phyloP scores from a whole-genome alignment of 2,329 filamentous ascomycete genomes.

The Aspergillus viridinutans region DNA sequence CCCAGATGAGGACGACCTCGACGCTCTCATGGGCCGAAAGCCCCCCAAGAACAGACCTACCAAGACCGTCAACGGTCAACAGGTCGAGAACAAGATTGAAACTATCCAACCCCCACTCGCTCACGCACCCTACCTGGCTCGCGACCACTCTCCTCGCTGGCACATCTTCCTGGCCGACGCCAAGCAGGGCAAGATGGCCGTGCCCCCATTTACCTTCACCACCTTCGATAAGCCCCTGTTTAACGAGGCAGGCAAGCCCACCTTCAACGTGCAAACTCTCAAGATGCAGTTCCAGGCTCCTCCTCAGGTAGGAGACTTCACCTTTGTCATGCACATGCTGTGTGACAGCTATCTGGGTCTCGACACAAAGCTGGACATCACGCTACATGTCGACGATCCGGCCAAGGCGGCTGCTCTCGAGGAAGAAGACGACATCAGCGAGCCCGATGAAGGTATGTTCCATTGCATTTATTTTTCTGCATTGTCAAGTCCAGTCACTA shows the following conservation, averaged over 20 bases:
- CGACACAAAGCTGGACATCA: constrained; percentile 87
- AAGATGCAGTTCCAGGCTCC: constrained; percentile 97
- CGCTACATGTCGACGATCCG: constrained; percentile 81
- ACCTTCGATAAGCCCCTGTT: constrained; percentile 88
- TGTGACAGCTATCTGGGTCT: constrained; percentile 95
- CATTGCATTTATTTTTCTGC: constrained; percentile 1
- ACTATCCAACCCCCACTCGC: constrained; percentile 77
- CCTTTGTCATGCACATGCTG: constrained; percentile 87
- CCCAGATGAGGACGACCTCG: constrained; percentile 85
- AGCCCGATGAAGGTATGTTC: constrained; percentile 89
- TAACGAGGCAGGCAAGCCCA: constrained; percentile 74
- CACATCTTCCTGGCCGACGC: constrained; percentile 91
- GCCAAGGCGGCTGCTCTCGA: constrained; percentile 76
- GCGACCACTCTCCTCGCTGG: constrained; percentile 87
- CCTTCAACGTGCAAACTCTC: constrained; percentile 90
- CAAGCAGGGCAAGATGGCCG: constrained; percentile 92
- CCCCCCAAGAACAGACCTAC: constrained; percentile 59
- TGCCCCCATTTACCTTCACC: constrained; percentile 92
- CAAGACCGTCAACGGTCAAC: constrained; percentile 53
- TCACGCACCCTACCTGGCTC: constrained; percentile 83
- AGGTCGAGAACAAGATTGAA: constrained; percentile 55
- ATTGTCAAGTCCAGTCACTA: constrained; percentile 23
- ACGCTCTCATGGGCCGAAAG: constrained; percentile 73
- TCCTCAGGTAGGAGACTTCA: constrained; percentile 86
- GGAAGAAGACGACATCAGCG: constrained; percentile 91